phyloP scores from a whole-genome alignment of 1,139 yeast species.

The Zygotorulaspora mrakii region DNA sequence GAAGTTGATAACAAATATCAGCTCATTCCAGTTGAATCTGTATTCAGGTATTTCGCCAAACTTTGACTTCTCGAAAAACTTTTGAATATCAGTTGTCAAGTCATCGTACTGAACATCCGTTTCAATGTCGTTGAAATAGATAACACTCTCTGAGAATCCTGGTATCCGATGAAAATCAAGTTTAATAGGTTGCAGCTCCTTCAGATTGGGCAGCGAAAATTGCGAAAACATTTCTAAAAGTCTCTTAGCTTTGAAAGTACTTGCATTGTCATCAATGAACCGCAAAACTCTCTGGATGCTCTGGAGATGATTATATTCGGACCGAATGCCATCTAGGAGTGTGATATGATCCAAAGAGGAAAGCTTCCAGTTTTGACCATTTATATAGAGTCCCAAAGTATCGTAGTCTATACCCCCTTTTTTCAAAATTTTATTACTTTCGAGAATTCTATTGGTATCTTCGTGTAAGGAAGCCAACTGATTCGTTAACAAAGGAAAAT shows the following conservation, averaged over 20 bases:
- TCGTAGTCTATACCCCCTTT: constrained; percentile 30
- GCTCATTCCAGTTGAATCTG: constrained; percentile 70
- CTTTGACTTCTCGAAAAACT: constrained; percentile 40
- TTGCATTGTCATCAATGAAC: constrained; percentile 7
- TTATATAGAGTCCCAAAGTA: constrained; percentile 52
- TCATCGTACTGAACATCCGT: constrained; percentile 51
- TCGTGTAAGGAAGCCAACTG: constrained; percentile 20
- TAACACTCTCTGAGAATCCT: constrained; percentile 42
- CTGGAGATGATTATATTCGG: constrained; percentile 20
- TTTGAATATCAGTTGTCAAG: constrained; percentile 45
- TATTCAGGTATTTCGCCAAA: constrained; percentile 67
- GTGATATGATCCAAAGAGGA: constrained; percentile 25
- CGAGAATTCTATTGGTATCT: constrained; percentile 12
- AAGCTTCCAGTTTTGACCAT: constrained; percentile 49
- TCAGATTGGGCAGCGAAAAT: constrained; percentile 24
- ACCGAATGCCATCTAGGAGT: constrained; percentile 20
- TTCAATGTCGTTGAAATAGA: constrained; percentile 77
- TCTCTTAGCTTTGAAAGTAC: constrained; percentile 13
- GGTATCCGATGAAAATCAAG: constrained; percentile 33
- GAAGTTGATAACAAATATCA: constrained; percentile 68
- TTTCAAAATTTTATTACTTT: constrained; percentile 17
- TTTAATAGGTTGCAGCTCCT: constrained; percentile 32
- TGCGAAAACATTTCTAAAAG: constrained; percentile 22
- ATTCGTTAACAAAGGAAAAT: constrained; percentile 50
- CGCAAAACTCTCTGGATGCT: constrained; percentile 14